phyloP scores from a whole-genome alignment of 164 flowering plant species.

The Tetracentron sinense region DNA sequence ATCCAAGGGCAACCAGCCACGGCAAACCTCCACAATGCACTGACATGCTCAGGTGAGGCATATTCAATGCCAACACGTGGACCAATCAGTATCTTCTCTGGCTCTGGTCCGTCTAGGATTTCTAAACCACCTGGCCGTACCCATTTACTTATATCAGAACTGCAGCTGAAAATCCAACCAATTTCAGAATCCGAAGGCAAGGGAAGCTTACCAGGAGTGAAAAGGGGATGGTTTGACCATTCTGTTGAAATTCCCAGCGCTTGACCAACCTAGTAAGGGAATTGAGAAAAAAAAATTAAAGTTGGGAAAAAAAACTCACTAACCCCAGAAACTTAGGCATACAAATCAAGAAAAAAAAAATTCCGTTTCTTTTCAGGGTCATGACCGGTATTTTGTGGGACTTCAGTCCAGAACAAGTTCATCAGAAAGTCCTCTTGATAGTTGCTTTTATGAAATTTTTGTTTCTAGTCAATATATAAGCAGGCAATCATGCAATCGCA shows the following conservation, averaged over 20 bases:
- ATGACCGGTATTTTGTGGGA: too few species aligned
- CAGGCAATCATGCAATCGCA: neutral
- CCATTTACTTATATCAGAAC: slow-evolving; percentile 7
- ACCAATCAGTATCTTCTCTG: slow-evolving; percentile 68
- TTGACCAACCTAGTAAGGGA: slow-evolving; percentile 66
- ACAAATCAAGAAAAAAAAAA: too few species aligned
- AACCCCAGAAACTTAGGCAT: neutral
- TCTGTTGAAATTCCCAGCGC: slow-evolving; percentile 85
- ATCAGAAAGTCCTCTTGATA: too few species aligned
- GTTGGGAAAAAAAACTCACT: neutral
- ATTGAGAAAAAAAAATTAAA: neutral
- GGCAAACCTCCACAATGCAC: slow-evolving; percentile 91
- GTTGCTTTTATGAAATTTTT: too few species aligned
- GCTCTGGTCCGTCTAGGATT: slow-evolving; percentile 86
- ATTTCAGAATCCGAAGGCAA: neutral
- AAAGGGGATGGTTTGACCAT: slow-evolving; percentile 90
- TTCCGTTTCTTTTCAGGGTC: too few species aligned
- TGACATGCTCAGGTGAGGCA: slow-evolving; percentile 84
- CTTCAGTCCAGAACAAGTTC: too few species aligned
- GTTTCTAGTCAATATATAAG: neutral
- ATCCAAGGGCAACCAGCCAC: slow-evolving; percentile 87
- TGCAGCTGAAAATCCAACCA: neutral
- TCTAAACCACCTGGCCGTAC: slow-evolving; percentile 75
- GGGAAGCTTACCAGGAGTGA: slow-evolving; percentile 50
- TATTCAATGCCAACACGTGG: slow-evolving; percentile 98